phyloP scores from a whole-genome alignment of 2,329 filamentous ascomycete species.

The Fusarium drepaniforme region DNA sequence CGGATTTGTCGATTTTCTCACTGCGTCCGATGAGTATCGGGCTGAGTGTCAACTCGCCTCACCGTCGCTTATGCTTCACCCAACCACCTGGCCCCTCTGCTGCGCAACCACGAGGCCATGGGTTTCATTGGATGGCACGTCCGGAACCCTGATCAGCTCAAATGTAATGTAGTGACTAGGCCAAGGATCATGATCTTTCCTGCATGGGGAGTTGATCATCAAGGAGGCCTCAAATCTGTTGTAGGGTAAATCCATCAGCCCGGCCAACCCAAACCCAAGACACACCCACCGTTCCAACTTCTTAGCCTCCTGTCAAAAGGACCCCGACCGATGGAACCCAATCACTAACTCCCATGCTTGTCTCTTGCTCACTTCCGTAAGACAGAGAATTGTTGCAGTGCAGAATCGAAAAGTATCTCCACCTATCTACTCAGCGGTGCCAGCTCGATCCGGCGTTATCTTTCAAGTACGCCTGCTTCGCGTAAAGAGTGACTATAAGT shows the following conservation, averaged over 20 bases:
- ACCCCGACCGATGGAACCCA: neutral
- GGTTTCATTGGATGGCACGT: neutral
- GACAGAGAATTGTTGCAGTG: neutral
- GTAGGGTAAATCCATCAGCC: neutral
- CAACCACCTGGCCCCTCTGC: neutral
- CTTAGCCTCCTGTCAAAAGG: neutral
- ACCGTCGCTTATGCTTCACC: neutral
- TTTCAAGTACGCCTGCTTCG: neutral
- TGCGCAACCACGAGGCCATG: neutral
- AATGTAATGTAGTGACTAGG: neutral
- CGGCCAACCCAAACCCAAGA: neutral
- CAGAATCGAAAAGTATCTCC: neutral
- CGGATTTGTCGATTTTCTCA: neutral
- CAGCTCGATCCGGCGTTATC: neutral
- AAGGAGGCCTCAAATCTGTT: slow-evolving; percentile 3
- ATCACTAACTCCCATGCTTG: neutral
- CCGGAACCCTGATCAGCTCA: neutral
- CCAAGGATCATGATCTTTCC: neutral
- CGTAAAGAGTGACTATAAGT: neutral
- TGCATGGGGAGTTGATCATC: neutral
- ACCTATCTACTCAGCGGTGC: neutral
- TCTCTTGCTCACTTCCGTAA: neutral
- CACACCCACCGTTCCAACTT: neutral
- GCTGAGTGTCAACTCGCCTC: neutral
- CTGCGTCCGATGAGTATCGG: neutral